A percentile compares a stretch with the other conserved stretches of the same genome.
These are phyloP conservation scores for Carpinus viminea DNA, from an alignment of 306 rosid species.

Conservation along the genomic window DNA sequence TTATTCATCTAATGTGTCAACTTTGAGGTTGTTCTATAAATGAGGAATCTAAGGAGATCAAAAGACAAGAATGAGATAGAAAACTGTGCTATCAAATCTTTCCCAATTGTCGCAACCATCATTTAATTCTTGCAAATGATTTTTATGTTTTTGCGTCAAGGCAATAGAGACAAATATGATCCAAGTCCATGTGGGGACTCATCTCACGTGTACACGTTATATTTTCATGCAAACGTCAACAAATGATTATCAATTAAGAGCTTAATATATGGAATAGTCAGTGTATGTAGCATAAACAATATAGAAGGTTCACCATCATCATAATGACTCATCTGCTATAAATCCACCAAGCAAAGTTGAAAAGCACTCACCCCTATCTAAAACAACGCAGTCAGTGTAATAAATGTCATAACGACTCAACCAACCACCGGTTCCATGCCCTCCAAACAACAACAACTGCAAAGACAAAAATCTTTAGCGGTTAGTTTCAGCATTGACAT, in stretches of 20 bases:
- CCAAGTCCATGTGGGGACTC: not conserved
- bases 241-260: conserved; percentile 15
- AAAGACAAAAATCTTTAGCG: conserved; percentile 10
- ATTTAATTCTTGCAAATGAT: not conserved
- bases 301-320: conserved; percentile 11
- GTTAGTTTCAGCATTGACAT: conserved; percentile 10
- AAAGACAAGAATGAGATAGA: not conserved
- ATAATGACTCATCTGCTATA: conserved; percentile 1
- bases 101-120: not conserved
- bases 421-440: conserved; percentile 99
- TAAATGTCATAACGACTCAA: conserved; percentile 97
- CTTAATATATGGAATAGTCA: conserved; percentile 8
- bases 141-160: not conserved
- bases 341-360: conserved; percentile 19
- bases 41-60: not conserved
- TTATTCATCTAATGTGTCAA: not conserved
- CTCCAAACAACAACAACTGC: conserved; percentile 93
- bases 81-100: not conserved
- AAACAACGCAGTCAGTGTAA: conserved; percentile 75
- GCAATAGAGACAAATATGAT: not conserved
- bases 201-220: not conserved
- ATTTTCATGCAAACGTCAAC: not conserved
- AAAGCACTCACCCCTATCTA: conserved; percentile 83
- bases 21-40: not conserved
- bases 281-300: conserved; percentile 3